phyloP scores from a whole-genome alignment of 2,329 filamentous ascomycete species.

The Stenocarpella maydis region DNA sequence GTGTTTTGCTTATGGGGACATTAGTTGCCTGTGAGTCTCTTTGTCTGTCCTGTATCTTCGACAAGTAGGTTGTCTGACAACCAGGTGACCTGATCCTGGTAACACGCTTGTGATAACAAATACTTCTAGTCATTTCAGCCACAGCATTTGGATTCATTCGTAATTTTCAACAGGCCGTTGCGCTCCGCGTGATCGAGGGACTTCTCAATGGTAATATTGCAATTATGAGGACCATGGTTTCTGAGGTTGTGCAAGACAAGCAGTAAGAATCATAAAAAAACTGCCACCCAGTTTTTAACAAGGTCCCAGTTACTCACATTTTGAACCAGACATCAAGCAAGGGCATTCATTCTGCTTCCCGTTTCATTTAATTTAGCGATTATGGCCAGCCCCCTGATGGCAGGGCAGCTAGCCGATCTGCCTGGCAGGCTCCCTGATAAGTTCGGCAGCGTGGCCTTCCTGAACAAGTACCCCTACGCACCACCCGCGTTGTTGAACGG shows the following conservation, averaged over 20 bases:
- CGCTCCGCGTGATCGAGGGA: not conserved
- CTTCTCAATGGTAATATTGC: not conserved
- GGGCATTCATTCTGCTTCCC: not conserved
- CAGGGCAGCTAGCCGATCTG: not conserved
- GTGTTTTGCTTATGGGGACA: not conserved
- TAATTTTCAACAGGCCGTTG: not conserved
- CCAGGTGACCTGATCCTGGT: not conserved
- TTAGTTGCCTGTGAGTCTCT: not conserved
- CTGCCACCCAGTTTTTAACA: not conserved
- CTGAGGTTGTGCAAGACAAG: not conserved
- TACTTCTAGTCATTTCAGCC: not conserved
- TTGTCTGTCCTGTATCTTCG: not conserved
- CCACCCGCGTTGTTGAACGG: not conserved
- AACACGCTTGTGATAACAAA: not conserved
- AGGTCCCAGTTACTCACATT: not conserved
- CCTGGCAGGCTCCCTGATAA: not conserved
- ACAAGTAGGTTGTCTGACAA: not conserved
- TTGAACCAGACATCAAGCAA: not conserved
- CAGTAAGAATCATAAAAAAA: not conserved
- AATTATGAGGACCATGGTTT: not conserved
- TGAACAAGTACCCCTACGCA: not conserved
- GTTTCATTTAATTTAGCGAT: not conserved
- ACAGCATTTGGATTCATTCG: not conserved
- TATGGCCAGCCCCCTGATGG: not conserved
- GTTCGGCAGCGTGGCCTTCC: not conserved